Conservation (phyloP, 1,284 basidiomycete species). For the Trichosporon sp. region DNA sequence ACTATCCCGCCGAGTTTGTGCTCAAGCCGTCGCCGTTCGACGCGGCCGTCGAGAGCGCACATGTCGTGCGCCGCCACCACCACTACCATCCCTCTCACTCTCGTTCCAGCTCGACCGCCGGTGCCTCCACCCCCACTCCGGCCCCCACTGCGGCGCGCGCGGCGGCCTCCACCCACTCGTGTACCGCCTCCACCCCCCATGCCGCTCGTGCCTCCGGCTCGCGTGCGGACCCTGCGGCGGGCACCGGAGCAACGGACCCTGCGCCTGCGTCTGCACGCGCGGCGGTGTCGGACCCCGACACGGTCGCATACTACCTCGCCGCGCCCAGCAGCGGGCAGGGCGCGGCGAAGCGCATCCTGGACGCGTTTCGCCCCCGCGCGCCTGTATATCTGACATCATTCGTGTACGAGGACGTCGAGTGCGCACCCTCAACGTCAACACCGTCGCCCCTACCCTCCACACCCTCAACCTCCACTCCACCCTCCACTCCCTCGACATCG, state of each 20-base stretch:
- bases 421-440: not conserved
- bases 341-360: not conserved
- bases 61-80: not conserved
- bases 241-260: not conserved
- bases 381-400: not conserved
- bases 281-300: not conserved
- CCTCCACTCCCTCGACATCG: not conserved
- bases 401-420: not conserved
- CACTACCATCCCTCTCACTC: not conserved
- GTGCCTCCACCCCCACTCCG: not conserved
- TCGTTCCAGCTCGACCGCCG: not conserved
- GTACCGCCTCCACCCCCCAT: not conserved
- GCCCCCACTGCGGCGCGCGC: not conserved
- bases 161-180: not conserved
- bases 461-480: not conserved
- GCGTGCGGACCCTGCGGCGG: not conserved
- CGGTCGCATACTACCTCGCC: not conserved
- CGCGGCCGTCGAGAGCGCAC: not conserved
- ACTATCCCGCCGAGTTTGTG: constrained; percentile 1
- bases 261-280: too few relatives aligned
- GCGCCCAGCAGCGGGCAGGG: not conserved
- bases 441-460: not conserved
- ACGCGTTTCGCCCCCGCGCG: not conserved
- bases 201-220: not conserved
- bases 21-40: not conserved